Evolutionary conservation across 2,329 filamentous ascomycete species (phyloP), one percentile per base, ranked within the genome.

Genomic region (Cercospora zeina): DNA sequence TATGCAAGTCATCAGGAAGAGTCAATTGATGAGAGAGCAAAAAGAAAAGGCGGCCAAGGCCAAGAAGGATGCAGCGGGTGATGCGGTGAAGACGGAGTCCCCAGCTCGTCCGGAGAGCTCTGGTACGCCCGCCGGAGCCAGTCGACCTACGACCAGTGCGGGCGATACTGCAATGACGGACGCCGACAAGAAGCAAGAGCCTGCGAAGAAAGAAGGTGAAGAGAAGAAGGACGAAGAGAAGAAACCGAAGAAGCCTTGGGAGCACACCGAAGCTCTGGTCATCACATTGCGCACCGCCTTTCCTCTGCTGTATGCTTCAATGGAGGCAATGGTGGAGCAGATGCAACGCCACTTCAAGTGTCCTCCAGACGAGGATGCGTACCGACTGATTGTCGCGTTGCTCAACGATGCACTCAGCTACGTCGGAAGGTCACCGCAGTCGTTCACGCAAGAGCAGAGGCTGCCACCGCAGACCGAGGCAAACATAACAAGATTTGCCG

Each of bases 301-400:
- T 81, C 95, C 95, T 24, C 83, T 99, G 16, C 84, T 99, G 69
- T 95, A 96, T 9, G 81, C 97, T 47, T 97, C 93, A 0, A 97
- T 99, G 95, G 95, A 99, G 79, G 96, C 93, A 0, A 99, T 97
- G 92, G 93, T 97, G 31, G 95, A 99, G 74, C 93, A 97, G 77
- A 96, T 99, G 62, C 90, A 95, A 76, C 97, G 97, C 81, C 89
- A 97, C 77, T 99, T 99, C 85, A 99, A 99, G 79, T 97, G 95
- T 71, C 93, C 93, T 13, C 93, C 93, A 0, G 95, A 99, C 71
- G 95, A 99, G 75, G 95, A 99, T 79, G 96, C 95, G 1, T 97
- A 97, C 77, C 86, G 95, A 54, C 83, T 99, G 14, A 99, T 99
- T 68, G 93, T 97, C n/a, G 96, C 95, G 2, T 81, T 99, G 10